Percentiles rank a stretch among this genome's conserved stretches.
Evolutionary conservation across 768 basidiomycete species (phyloP).

Genomic region (Pleurotus tuoliensis): DNA sequence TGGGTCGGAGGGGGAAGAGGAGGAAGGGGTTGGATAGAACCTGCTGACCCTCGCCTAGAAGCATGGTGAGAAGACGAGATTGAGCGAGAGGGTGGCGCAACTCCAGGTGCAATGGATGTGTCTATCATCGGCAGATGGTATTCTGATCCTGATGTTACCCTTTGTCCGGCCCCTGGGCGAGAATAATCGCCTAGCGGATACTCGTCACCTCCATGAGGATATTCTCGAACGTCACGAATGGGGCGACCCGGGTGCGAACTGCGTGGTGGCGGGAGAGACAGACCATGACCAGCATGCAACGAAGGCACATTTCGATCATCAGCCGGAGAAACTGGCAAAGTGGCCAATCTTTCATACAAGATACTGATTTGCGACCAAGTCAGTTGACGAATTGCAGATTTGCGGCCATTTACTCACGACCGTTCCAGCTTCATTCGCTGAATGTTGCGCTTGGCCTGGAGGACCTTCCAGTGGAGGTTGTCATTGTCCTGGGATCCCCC

Average conservation of each 20-base stretch:
- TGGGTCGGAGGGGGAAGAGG: constrained; percentile 45
- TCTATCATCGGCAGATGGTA: constrained; percentile 49
- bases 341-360: constrained; percentile 73
- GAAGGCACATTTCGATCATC: constrained; percentile 36
- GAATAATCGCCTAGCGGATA: constrained; percentile 45
- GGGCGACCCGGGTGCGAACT: constrained; percentile 24
- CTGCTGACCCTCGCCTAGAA: constrained; percentile 37
- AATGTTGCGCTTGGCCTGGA: constrained; percentile 76
- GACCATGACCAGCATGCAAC: constrained; percentile 28
- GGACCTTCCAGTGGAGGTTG: constrained; percentile 77
- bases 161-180: constrained; percentile 43
- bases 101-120: constrained; percentile 38
- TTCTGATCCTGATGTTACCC: constrained; percentile 43
- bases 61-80: constrained; percentile 33
- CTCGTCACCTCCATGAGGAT: constrained; percentile 37
- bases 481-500: constrained; percentile 69
- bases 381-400: constrained; percentile 16
- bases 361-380: constrained; percentile 36
- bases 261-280: constrained; percentile 29
- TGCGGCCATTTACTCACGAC: constrained; percentile 55
- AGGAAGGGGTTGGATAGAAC: constrained; percentile 33
- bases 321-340: constrained; percentile 51
- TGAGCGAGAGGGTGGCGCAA: constrained; percentile 33
- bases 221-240: constrained; percentile 35
- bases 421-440: constrained; percentile 86